A percentile compares a stretch with the other conserved stretches of the same genome.
These are phyloP conservation scores for sunflower (Helianthus annuus) DNA, from an alignment of 129 eudicot species.

Conservation along the genomic window DNA sequence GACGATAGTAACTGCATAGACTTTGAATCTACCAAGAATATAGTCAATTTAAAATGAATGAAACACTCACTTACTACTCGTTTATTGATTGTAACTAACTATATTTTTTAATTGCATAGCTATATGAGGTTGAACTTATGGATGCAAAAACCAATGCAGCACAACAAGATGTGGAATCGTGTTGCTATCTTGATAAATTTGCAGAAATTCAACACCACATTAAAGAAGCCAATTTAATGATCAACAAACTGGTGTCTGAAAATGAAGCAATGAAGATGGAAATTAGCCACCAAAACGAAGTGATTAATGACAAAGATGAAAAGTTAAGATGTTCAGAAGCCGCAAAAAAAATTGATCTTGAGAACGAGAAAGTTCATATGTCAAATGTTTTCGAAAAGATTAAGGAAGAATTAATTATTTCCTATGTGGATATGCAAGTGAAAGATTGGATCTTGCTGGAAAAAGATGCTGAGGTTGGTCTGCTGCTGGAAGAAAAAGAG, in stretches of 20 bases:
- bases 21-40: not conserved
- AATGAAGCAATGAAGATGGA: conserved; percentile 64
- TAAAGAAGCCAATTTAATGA: conserved; percentile 63
- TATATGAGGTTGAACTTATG: conserved; percentile 53
- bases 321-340: conserved; percentile 17
- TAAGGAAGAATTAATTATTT: conserved; percentile 4
- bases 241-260: conserved; percentile 59
- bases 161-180: conserved; percentile 64
- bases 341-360: conserved; percentile 31
- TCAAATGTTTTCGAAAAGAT: conserved; percentile 32
- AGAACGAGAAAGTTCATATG: conserved; percentile 29
- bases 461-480: conserved; percentile 13
- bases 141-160: conserved; percentile 49
- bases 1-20: too few species aligned
- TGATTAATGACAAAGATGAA: conserved; percentile 21
- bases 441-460: conserved; percentile 18
- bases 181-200: conserved; percentile 61
- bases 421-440: conserved; percentile 17
- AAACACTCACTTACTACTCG: not conserved
- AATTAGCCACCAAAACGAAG: conserved; percentile 8
- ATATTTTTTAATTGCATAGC: conserved; percentile 36
- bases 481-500: not conserved
- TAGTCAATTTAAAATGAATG: not conserved
- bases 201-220: conserved; percentile 59
- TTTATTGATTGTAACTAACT: not conserved